Base-by-base conservation (phyloP, 106 monocot genomes). In the Cymbidium sinense region DNA sequence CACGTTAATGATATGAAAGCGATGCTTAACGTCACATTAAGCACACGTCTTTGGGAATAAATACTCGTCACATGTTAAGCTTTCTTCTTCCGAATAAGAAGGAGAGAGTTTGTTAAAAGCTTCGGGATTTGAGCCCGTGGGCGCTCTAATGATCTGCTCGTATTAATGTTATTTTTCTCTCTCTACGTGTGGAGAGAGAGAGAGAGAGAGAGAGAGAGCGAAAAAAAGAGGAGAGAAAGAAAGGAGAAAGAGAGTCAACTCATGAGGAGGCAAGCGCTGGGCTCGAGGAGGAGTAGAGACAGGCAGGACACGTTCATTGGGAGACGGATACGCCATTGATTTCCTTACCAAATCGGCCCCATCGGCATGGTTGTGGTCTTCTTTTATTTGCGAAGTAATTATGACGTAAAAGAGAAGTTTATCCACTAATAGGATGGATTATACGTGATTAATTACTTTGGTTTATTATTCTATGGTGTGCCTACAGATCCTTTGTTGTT, bases 171-270 rank as follows among this genome's bases (percentile, higher is more conserved):
- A n/a, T 4, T 5, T 61, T 27, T 11, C 61, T 62, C 61, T 62
- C 61, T 23, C 54, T 54, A 54, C 54, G 61, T 62, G 61, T 62
- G 61, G 3, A 62, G 58, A 6, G 4, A 11, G 54, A 19, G 54
- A 19, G 54, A n/a, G n/a, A n/a, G n/a, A n/a, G n/a, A n/a, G n/a
- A n/a, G n/a, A n/a, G n/a, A n/a, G n/a, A n/a, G 54, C 18, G 54
- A 54, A 2, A 54, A 19, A 54, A n/a, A 54, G 52, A 3, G 17
- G 52, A 36, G 36, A 43, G 43, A 43, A 13, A 12, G 47, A 47
- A 47, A 47, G 47, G 13, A 47, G 47, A 47, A 47, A 47, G 47
- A 62, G 61, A 62, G 61, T 62, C 61, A 62, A 62, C 61, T 62
- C 25, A 23, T 62, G 61, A 62, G 11, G 61, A 27, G 61, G 61